phyloP scores from a whole-genome alignment of 257 asterid species.

The Plantago ovata region DNA sequence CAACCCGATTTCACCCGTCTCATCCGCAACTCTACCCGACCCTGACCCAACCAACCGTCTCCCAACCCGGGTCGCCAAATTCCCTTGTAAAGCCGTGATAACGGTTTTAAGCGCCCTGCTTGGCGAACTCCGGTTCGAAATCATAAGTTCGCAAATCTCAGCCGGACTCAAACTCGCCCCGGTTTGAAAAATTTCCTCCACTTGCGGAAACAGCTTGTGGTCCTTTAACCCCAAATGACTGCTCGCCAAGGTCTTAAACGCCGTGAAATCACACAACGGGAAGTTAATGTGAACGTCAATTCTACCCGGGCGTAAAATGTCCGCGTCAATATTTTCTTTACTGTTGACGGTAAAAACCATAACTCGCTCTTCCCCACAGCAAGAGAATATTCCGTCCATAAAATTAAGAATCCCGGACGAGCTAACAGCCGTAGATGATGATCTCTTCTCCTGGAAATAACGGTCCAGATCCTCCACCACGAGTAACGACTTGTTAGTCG shows the following conservation, averaged over 20 bases:
- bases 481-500: conserved; percentile 58
- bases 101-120: conserved; percentile 80
- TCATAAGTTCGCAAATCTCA: conserved; percentile 82
- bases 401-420: conserved; percentile 65
- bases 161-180: conserved; percentile 82
- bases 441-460: conserved; percentile 41
- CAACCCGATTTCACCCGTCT: conserved; percentile 33
- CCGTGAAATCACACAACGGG: conserved; percentile 74
- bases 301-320: conserved; percentile 76
- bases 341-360: conserved; percentile 76
- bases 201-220: conserved; percentile 73
- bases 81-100: conserved; percentile 64
- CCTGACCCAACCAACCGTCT: conserved; percentile 40
- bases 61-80: conserved; percentile 38
- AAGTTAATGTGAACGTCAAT: conserved; percentile 77
- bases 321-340: conserved; percentile 57
- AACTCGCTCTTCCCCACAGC: conserved; percentile 81
- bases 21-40: conserved; percentile 42
- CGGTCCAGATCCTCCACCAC: conserved; percentile 89
- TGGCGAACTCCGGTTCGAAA: conserved; percentile 79
- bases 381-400: conserved; percentile 87
- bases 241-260: conserved; percentile 62
- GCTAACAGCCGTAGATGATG: conserved; percentile 56
- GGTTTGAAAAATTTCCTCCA: conserved; percentile 70
- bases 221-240: conserved; percentile 75